Percentiles rank a stretch among this genome's conserved stretches.
These are phyloP conservation scores for Candida mesenterica DNA, from an alignment of 1,139 yeast genomes.

Conservation along the genomic window DNA sequence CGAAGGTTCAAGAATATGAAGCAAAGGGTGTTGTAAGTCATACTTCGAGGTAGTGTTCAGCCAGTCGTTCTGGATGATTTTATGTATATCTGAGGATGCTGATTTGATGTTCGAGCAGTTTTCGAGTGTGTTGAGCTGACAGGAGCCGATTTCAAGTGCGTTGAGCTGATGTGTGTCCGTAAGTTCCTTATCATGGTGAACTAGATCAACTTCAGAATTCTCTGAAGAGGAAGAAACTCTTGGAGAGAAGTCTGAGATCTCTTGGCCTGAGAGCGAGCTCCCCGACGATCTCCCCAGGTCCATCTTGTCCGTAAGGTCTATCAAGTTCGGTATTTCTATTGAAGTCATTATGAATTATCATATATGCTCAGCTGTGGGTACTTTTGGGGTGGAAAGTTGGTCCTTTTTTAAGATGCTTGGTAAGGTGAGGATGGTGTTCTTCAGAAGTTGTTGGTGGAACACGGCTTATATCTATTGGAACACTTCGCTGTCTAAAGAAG, in stretches of 20 bases:
- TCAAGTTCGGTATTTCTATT: neutral
- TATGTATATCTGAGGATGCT: too few species aligned
- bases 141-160: too few species aligned
- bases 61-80: neutral
- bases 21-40: conserved; percentile 17
- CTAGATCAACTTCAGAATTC: conserved; percentile 1
- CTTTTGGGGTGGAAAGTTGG: too few species aligned
- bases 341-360: neutral
- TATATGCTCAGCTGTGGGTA: too few species aligned
- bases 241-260: conserved; percentile 1
- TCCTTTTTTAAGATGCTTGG: neutral
- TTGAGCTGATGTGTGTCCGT: too few species aligned
- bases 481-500: too few species aligned
- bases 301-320: neutral
- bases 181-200: too few species aligned
- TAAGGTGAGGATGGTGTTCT: too few species aligned
- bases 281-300: neutral
- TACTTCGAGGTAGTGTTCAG: neutral
- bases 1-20: conserved; percentile 46
- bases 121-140: too few species aligned
- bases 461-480: too few species aligned
- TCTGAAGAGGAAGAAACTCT: conserved; percentile 1
- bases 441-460: too few species aligned
- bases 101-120: too few species aligned
- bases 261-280: conserved; percentile 1